phyloP scores from a whole-genome alignment of 2,329 filamentous ascomycete genomes.

The Lasiodiplodia sp. region DNA sequence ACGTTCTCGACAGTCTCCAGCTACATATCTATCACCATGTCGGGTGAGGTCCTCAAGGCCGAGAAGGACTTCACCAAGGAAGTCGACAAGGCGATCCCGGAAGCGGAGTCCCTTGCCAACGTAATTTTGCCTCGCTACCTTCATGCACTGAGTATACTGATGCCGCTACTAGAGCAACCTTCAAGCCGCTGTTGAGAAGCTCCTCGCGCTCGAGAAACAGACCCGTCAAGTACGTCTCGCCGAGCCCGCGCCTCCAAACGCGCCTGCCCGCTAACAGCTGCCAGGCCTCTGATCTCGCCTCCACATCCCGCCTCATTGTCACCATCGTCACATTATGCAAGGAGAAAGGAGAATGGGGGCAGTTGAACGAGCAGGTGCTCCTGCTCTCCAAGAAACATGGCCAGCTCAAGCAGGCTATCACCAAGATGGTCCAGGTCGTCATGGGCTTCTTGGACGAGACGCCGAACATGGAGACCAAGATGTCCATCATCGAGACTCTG shows the following conservation, averaged over 20 bases:
- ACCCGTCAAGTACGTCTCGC: constrained; percentile 77
- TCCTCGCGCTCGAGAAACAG: constrained; percentile 91
- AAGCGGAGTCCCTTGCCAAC: constrained; percentile 88
- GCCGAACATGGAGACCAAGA: constrained; percentile 84
- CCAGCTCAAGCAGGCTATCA: constrained; percentile 98
- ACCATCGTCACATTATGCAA: constrained; percentile 94
- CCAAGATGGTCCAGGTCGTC: constrained; percentile 97
- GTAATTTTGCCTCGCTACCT: constrained; percentile 55
- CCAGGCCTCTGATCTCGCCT: constrained; percentile 92
- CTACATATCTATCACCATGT: constrained; percentile 62
- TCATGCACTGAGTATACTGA: constrained; percentile 33
- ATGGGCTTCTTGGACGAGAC: constrained; percentile 91
- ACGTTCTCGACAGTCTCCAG: not conserved
- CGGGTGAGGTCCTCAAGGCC: constrained; percentile 81
- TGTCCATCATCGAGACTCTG: constrained; percentile 92
- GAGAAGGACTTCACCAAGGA: constrained; percentile 99
- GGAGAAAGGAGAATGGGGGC: constrained; percentile 87
- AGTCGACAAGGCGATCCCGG: constrained; percentile 87
- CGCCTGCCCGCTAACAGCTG: constrained; percentile 34
- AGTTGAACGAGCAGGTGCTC: constrained; percentile 95
- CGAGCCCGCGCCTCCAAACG: constrained; percentile 8
- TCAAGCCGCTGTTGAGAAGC: constrained; percentile 90
- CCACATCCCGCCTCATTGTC: constrained; percentile 87
- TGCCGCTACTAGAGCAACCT: constrained; percentile 69
- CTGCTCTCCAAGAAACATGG: constrained; percentile 99